A percentile compares a stretch with the other conserved stretches of the same genome.
phyloP scores from a whole-genome alignment of 2,329 filamentous ascomycete species.

The Curvularia sp. region DNA sequence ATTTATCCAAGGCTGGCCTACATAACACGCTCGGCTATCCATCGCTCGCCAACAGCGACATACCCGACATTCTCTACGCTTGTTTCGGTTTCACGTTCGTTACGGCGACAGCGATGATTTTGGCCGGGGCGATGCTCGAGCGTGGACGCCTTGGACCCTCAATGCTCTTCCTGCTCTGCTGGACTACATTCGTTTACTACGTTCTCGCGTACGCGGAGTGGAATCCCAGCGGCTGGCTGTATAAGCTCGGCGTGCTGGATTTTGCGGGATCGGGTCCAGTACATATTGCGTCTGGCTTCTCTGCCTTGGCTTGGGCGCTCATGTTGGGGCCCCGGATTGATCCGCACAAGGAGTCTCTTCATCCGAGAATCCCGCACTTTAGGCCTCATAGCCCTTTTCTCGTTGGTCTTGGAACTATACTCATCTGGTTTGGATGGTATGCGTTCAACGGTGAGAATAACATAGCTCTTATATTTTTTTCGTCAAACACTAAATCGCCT shows the following conservation, averaged over 20 bases:
- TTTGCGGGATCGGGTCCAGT: slow-evolving; percentile 79
- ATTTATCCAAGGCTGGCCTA: slow-evolving; percentile 41
- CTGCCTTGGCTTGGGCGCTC: slow-evolving; percentile 74
- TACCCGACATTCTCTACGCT: slow-evolving; percentile 45
- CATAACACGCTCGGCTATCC: slow-evolving; percentile 42
- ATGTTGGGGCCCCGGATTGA: slow-evolving; percentile 75
- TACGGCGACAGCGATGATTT: slow-evolving; percentile 43
- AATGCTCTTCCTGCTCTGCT: slow-evolving; percentile 46
- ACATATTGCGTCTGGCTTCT: slow-evolving; percentile 75
- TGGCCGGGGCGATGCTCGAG: slow-evolving; percentile 46
- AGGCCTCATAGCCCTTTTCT: slow-evolving; percentile 77
- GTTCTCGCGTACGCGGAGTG: slow-evolving; percentile 77
- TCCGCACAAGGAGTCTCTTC: slow-evolving; percentile 58
- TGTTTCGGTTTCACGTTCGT: slow-evolving; percentile 48
- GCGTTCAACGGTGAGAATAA: slow-evolving; percentile 48
- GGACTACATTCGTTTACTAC: slow-evolving; percentile 49
- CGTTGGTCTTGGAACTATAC: slow-evolving; percentile 74
- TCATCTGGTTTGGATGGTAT: slow-evolving; percentile 53
- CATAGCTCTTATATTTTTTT: too few relatives aligned
- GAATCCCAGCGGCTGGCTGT: slow-evolving; percentile 76
- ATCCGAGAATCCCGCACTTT: slow-evolving; percentile 63
- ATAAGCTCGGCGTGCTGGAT: slow-evolving; percentile 71
- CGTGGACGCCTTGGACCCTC: slow-evolving; percentile 39
- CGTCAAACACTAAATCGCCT: not conserved
- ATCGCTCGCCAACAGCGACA: slow-evolving; percentile 43